Conservation (phyloP, 169 alveolate species). For the Plasmodium vivax region DNA sequence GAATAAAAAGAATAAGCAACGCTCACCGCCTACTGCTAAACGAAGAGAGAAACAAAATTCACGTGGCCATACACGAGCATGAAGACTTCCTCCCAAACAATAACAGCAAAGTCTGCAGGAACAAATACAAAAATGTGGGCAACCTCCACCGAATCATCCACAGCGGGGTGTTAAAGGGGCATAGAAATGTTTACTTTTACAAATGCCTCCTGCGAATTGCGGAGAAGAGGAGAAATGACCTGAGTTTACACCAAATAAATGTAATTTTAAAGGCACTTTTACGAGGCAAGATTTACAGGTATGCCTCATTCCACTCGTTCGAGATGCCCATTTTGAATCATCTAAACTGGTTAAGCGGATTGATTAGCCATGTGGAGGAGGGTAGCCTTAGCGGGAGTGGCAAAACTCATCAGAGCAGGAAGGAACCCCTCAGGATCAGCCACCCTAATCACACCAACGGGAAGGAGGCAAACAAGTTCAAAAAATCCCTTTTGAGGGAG, state of each 20-base stretch:
- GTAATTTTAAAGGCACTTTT: constrained; percentile 41
- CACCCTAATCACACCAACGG: neutral
- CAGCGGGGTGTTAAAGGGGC: constrained; percentile 37
- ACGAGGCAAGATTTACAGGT: constrained; percentile 41
- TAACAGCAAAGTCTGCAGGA: constrained; percentile 57
- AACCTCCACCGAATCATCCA: constrained; percentile 49
- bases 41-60: constrained; percentile 44
- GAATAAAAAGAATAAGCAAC: constrained; percentile 16
- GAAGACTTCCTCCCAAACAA: constrained; percentile 22
- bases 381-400: neutral
- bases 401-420: neutral
- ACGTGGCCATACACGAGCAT: constrained; percentile 35
- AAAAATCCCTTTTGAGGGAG: neutral
- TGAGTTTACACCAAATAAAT: constrained; percentile 61
- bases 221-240: constrained; percentile 46
- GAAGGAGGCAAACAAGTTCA: neutral
- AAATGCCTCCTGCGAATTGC: constrained; percentile 33
- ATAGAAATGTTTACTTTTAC: constrained; percentile 64
- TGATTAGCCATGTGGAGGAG: neutral
- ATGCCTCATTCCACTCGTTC: constrained; percentile 43
- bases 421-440: neutral
- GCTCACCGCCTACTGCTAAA: neutral
- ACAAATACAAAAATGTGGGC: constrained; percentile 35
- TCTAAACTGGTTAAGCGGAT: constrained; percentile 1
- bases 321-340: constrained; percentile 57